Evolutionary conservation across 192 early-diverging fungal genomes (phyloP).

Genomic region (Martensiomyces pterosporus): DNA sequence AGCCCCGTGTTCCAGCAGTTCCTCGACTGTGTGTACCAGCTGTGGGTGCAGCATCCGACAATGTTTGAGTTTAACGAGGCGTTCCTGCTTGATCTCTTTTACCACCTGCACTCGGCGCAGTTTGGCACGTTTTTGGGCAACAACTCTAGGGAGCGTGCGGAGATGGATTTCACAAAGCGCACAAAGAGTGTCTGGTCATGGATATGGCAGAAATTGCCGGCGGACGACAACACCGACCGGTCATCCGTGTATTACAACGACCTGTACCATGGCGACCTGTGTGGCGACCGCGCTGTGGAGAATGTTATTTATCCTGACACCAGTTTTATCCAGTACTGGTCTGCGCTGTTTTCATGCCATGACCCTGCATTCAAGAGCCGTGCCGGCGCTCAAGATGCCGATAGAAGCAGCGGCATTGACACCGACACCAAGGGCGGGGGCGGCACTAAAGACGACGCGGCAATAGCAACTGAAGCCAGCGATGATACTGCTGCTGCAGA

Average conservation of each 20-base stretch:
- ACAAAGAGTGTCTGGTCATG: conserved; percentile 80
- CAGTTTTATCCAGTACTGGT: conserved; percentile 41
- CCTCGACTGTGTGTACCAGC: conserved; percentile 93
- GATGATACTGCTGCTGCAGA: too few species aligned
- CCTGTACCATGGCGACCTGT: conserved; percentile 11
- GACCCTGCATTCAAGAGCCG: conserved; percentile 21
- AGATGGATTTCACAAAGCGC: conserved; percentile 38
- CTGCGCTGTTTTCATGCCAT: conserved; percentile 35
- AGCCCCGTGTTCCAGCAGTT: conserved; percentile 97
- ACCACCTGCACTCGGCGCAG: conserved; percentile 84
- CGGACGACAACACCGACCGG: neutral
- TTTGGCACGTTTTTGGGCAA: conserved; percentile 96
- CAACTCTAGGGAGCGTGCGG: conserved; percentile 69
- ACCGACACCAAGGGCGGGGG: too few species aligned
- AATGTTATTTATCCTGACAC: conserved; percentile 28
- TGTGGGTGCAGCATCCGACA: conserved; percentile 79
- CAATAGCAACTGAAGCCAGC: too few species aligned
- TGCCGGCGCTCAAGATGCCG: too few species aligned
- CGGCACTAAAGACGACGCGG: too few species aligned
- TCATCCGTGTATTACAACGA: conserved; percentile 17
- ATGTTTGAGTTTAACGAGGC: conserved; percentile 91
- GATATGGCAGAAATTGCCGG: conserved; percentile 33
- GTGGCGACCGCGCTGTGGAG: neutral
- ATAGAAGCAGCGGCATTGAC: too few species aligned
- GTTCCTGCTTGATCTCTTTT: conserved; percentile 76